phyloP scores from a whole-genome alignment of 176 grass and related monocot genomes.

The Olyra latifolia region DNA sequence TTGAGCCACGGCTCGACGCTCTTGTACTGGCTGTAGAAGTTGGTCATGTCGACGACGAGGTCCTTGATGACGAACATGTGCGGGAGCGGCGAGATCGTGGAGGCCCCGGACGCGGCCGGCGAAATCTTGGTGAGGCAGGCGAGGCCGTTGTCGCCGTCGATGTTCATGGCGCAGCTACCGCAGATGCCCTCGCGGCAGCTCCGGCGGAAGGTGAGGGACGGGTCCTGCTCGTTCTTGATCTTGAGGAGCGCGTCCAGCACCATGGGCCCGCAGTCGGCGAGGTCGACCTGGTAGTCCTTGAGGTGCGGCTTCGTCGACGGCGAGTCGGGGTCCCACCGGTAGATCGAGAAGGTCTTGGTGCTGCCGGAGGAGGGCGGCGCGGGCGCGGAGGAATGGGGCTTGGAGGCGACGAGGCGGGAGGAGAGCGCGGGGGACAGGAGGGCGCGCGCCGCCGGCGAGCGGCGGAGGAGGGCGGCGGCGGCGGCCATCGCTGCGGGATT shows the following conservation, averaged over 20 bases:
- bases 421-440: conserved; percentile 50
- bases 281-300: conserved; percentile 79
- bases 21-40: conserved; percentile 94
- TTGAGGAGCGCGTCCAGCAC: conserved; percentile 84
- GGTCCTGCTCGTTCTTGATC: conserved; percentile 98
- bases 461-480: conserved; percentile 43
- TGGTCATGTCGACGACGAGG: conserved; percentile 97
- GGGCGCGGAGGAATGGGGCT: conserved; percentile 66
- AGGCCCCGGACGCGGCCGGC: conserved; percentile 10
- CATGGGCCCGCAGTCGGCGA: conserved; percentile 82
- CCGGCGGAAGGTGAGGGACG: conserved; percentile 90
- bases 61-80: conserved; percentile 99
- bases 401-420: conserved; percentile 58
- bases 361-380: conserved; percentile 32
- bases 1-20: conserved; percentile 91
- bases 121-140: conserved; percentile 98
- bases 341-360: conserved; percentile 96
- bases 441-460: conserved; percentile 45
- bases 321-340: conserved; percentile 89
- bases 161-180: conserved; percentile 96
- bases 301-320: conserved; percentile 80
- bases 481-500: conserved; percentile 51
- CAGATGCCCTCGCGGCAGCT: conserved; percentile 99
- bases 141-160: conserved; percentile 92
- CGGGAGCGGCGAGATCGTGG: conserved; percentile 78